Base-by-base conservation (phyloP, 2,329 filamentous ascomycete species). In the Balansia obtecta region DNA sequence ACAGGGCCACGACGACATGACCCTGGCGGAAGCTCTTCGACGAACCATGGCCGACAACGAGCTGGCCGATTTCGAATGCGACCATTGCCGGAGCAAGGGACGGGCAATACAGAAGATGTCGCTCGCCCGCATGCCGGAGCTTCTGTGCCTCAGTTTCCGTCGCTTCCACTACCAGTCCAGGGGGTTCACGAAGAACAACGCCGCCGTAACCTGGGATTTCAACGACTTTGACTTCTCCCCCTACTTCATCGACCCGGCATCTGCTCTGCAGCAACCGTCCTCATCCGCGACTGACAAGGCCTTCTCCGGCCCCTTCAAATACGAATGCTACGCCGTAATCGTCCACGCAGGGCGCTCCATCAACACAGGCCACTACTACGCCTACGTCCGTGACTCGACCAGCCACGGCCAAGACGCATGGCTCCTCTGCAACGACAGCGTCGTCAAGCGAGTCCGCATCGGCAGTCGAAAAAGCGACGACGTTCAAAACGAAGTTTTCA, bases 241-340 rank as follows among this genome's bases (percentile, higher is more conserved):
- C 6, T 73, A 68, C 57, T 72, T 69, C 53, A 63, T 71, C 52
- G 61, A 61, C 12, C 53, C 64, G 58, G 49, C 50, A 13, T 42
- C 13, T 7, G 12, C 49, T 18, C 16, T 20, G 1, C 69, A 58
- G 50, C 69, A 62, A 48, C 20, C 20, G 4, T 27, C 46, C 16
- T 27, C 46, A 27, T 38, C 5, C 16, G n/a, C 46, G 15, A 13
- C 39, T 39, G 70, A 72, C 51, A 65, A 59, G 10, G 68, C 69
- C 13, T 73, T 76, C 51, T 57, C 60, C 2, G 68, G 66, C 1
- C 83, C 86, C 0, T 88, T 86, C 61, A 70, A 73, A 5, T 98
- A 96, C 65, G 85, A 95, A 61, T 83, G 86, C 48, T 96, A 95
- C 63, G 91, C 83, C 2, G 85, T 96, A 7, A 79, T 94, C 49